Base-by-base conservation (phyloP, 306 rosid species). In the Castanospermum australe region DNA sequence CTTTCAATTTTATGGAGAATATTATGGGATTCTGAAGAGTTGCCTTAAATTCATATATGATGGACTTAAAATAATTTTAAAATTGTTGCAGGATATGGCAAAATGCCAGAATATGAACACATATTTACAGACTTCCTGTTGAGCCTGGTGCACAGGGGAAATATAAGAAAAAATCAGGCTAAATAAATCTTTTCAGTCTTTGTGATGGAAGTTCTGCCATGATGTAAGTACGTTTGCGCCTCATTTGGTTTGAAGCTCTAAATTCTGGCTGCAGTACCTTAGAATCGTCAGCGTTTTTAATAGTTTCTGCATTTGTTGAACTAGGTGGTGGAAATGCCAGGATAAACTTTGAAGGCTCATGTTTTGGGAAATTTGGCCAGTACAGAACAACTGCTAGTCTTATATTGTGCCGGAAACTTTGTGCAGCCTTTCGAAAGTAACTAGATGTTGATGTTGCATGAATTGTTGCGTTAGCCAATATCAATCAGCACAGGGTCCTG, bases 91-190 rank as follows among this genome's bases (percentile, higher is more conserved):
- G 98, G 98, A 71, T 94, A 94, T 60, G 98, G 98, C 25, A 94
- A 94, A 84, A 89, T 94, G 95, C 98, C 98, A 5, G 98, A 89
- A 76, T 94, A 94, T 60, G 98, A 94, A 69, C 97, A 92, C 75
- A 90, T 94, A 85, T 92, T 94, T 84, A 94, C 98, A 22, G 98
- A 94, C 83, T 94, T 94, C 85, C 82, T 92, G 32, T 84, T 94
- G 86, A 89, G 90, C 83, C 82, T 92, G 79, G 84, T 50, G 59
- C 89, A 82, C 89, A 82, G 32, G 86, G 86, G 18, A 87, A 91
- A 79, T 89, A 74, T 80, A 90, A 83, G 85, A 92, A 85, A 83
- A 90, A 82, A 77, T 77, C 80, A 12, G 77, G 89, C 71, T 89
- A 80, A 84, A 28, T 15, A 62, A n/a, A 12, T 51, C 55, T 55